Percentiles rank a stretch among this genome's conserved stretches.
Conservation (phyloP, 768 basidiomycete genomes). For the Kwoniella pini region DNA sequence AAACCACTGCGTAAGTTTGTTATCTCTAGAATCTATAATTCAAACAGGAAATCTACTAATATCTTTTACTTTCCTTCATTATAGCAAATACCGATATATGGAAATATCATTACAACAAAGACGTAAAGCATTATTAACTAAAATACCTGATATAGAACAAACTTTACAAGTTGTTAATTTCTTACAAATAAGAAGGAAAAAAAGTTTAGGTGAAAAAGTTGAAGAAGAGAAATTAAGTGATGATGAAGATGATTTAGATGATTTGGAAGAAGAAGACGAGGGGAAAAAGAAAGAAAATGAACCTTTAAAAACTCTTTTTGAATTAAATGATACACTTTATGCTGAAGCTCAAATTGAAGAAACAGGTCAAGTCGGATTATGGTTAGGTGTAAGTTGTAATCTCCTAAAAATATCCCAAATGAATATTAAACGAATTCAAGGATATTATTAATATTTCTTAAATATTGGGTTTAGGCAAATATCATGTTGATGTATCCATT, state of each 20-base stretch:
- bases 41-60: too few relatives aligned
- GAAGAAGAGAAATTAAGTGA: constrained; percentile 32
- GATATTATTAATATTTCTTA: constrained; percentile 4
- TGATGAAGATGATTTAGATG: constrained; percentile 58
- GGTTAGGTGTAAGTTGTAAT: constrained; percentile 78
- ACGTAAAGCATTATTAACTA: constrained; percentile 76
- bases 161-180: constrained; percentile 87
- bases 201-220: constrained; percentile 55
- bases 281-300: constrained; percentile 54
- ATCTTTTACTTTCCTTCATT: too few relatives aligned
- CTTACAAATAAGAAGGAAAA: constrained; percentile 69
- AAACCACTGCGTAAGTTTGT: constrained; percentile 81
- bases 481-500: constrained; percentile 95
- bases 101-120: constrained; percentile 79
- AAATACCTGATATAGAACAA: constrained; percentile 94
- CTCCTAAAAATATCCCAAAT: too few relatives aligned
- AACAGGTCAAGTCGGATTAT: constrained; percentile 85
- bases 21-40: background rate
- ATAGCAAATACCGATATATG: constrained; percentile 98
- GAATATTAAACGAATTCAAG: too few relatives aligned
- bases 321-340: constrained; percentile 91
- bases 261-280: constrained; percentile 54
- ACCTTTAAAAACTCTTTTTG: constrained; percentile 80
- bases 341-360: constrained; percentile 87
- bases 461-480: constrained; percentile 82